Conservation (phyloP, 2,329 filamentous ascomycete species). For the Thermothelomyces thermophilus region DNA sequence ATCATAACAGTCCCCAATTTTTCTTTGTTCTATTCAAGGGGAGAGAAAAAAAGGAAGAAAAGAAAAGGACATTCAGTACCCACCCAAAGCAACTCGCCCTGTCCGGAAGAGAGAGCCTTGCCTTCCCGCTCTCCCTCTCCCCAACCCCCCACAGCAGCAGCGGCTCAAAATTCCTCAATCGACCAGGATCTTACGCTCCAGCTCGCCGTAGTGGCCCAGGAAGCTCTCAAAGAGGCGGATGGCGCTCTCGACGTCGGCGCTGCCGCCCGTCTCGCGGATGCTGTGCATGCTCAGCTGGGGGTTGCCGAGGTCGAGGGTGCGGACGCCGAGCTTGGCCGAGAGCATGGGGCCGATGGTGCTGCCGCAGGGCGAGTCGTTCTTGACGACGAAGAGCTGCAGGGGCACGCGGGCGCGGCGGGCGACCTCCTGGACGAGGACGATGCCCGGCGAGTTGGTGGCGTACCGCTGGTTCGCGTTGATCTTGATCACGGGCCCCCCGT, state of each 20-base stretch:
- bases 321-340: conserved; percentile 73
- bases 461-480: conserved; percentile 97
- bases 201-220: conserved; percentile 72
- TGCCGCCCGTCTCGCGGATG: conserved; percentile 86
- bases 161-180: too few relatives aligned
- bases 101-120: too few relatives aligned
- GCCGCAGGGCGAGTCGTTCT: conserved; percentile 91
- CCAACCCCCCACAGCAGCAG: too few relatives aligned
- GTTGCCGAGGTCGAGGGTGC: conserved; percentile 89
- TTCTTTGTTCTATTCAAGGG: too few relatives aligned
- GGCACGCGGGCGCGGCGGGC: conserved; percentile 71
- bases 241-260: conserved; percentile 79
- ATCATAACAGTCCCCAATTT: too few relatives aligned
- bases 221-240: conserved; percentile 83
- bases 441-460: conserved; percentile 91
- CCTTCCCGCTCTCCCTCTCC: too few relatives aligned
- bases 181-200: conserved; percentile 72
- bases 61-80: too few relatives aligned
- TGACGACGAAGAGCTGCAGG: conserved; percentile 89
- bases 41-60: too few relatives aligned
- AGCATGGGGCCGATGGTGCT: conserved; percentile 98
- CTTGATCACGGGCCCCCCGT: conserved; percentile 94
- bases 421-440: conserved; percentile 84
- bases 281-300: conserved; percentile 95
- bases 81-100: too few relatives aligned